Conservation (phyloP, 148 eudicot genomes). For the Oxyria digyna region DNA sequence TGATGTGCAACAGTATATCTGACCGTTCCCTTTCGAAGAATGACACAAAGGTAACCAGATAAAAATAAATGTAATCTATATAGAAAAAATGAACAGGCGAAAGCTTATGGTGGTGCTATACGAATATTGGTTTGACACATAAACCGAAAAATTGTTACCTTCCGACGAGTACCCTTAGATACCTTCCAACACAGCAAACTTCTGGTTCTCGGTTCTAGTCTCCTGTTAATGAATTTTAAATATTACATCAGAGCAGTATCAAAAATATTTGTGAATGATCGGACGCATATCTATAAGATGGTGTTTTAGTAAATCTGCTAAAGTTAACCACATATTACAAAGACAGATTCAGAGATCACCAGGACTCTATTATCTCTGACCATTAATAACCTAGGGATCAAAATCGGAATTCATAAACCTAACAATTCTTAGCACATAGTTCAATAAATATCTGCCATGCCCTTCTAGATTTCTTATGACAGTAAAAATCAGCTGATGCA, state of each 20-base stretch:
- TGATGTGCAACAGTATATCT: background rate
- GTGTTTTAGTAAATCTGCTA: background rate
- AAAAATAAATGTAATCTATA: background rate
- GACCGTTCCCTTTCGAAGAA: background rate
- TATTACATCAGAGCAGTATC: conserved; percentile 1
- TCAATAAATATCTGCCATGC: background rate
- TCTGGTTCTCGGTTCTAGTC: conserved; percentile 82
- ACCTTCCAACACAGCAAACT: conserved; percentile 84
- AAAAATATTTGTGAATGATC: background rate
- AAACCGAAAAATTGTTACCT: conserved; percentile 30
- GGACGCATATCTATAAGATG: background rate
- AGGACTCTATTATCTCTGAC: background rate
- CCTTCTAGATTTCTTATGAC: background rate
- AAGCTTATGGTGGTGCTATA: background rate
- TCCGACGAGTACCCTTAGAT: conserved; percentile 43
- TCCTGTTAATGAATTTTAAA: conserved; percentile 36
- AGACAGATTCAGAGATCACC: background rate
- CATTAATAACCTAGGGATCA: background rate
- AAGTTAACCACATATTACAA: background rate
- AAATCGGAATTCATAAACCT: background rate
- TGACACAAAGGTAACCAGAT: background rate
- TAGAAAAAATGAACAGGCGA: background rate
- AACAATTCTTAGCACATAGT: background rate
- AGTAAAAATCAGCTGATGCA: background rate
- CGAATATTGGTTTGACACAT: background rate